Percentiles rank a stretch among this genome's conserved stretches.
These are phyloP conservation scores for Podaxis rugospora DNA, from an alignment of 768 basidiomycete species.

Conservation along the genomic window DNA sequence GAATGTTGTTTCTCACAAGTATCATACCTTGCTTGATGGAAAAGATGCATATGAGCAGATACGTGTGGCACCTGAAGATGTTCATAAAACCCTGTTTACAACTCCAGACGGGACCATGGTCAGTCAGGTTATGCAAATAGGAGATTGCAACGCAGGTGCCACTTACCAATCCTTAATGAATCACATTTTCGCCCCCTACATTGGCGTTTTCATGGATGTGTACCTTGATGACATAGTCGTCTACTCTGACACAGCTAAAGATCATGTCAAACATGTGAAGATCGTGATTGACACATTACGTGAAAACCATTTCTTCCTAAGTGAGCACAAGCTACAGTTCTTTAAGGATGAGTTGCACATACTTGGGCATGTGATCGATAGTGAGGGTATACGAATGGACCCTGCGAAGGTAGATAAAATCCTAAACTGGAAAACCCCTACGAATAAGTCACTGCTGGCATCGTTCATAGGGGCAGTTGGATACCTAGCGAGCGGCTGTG, in stretches of 20 bases:
- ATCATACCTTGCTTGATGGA: constrained; percentile 26
- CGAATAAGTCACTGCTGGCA: constrained; percentile 17
- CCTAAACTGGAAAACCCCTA: constrained; percentile 12
- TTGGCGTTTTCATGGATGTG: constrained; percentile 31
- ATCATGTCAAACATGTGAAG: constrained; percentile 24
- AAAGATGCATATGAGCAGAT: constrained; percentile 34
- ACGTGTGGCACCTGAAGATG: constrained; percentile 20
- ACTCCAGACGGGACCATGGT: constrained; percentile 38
- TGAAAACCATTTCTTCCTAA: constrained; percentile 20
- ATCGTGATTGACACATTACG: constrained; percentile 21
- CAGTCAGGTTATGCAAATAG: constrained; percentile 28
- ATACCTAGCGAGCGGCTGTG: constrained; percentile 24
- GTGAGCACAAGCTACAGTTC: constrained; percentile 3
- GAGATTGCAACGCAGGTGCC: constrained; percentile 28
- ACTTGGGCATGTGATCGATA: constrained; percentile 29
- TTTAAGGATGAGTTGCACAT: constrained; percentile 20
- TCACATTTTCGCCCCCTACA: constrained; percentile 25
- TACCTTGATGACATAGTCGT: constrained; percentile 21
- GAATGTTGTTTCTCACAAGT: constrained; percentile 16
- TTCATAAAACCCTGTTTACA: constrained; percentile 19
- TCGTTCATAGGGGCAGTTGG: constrained; percentile 32
- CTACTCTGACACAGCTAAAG: constrained; percentile 28
- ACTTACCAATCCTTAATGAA: constrained; percentile 42
- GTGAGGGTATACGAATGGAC: constrained; percentile 30
- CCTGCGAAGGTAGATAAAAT: constrained; percentile 29